phyloP scores from a whole-genome alignment of 139 green algal genomes.

The Closterium sp. region DNA sequence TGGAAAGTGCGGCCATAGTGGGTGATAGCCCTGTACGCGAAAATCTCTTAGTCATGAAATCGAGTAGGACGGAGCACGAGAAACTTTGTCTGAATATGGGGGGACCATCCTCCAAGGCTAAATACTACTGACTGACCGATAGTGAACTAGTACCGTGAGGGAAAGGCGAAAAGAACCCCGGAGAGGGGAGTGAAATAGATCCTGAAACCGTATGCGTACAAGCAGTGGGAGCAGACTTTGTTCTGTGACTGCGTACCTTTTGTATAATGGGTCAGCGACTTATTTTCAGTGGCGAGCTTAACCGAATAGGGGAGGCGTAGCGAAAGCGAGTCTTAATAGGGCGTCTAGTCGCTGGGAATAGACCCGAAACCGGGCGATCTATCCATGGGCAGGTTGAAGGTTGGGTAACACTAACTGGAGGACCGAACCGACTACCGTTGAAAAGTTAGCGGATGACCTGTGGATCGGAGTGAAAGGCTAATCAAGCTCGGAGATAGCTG shows the following conservation, averaged over 20 bases:
- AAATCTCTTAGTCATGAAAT: not conserved
- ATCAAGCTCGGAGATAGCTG: slow-evolving; percentile 68
- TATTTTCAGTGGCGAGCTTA: too few species aligned
- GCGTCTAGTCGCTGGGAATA: too few species aligned
- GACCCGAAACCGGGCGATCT: too few species aligned
- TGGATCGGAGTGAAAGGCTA: too few species aligned
- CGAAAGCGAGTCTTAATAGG: too few species aligned
- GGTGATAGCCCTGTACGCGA: slow-evolving; percentile 67
- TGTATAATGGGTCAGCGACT: too few species aligned
- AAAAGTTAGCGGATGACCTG: too few species aligned
- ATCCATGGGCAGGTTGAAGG: too few species aligned
- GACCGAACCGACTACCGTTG: too few species aligned
- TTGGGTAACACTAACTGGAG: too few species aligned
- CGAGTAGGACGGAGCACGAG: slow-evolving; percentile 24
- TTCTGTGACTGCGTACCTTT: slow-evolving; percentile 70
- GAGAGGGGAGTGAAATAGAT: slow-evolving; percentile 64
- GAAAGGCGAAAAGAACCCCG: too few species aligned
- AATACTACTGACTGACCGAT: slow-evolving; percentile 67
- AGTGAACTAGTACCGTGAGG: slow-evolving; percentile 75
- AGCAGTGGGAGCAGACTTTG: slow-evolving; percentile 52
- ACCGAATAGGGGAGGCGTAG: slow-evolving; percentile 71
- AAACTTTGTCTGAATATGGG: slow-evolving; percentile 52
- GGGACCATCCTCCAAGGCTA: slow-evolving; percentile 65
- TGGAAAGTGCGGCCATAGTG: slow-evolving; percentile 64
- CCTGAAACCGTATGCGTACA: slow-evolving; percentile 61